Conservation (phyloP, 495 filamentous ascomycete genomes). For the Penicillium fimorum region DNA sequence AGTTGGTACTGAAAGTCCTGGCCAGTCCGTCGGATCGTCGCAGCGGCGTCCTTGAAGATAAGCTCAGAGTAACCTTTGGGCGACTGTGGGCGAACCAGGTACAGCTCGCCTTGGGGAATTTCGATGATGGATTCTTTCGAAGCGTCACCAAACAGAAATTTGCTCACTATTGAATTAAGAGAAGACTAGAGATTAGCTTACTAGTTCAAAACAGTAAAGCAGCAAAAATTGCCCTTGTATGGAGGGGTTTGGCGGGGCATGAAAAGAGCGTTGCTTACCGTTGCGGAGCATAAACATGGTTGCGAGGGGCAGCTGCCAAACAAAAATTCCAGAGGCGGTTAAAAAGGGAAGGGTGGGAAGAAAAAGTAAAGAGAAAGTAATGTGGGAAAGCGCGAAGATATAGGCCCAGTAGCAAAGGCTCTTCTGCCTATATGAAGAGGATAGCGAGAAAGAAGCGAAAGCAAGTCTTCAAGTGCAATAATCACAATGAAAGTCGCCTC, state of each 20-base stretch:
- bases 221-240: slow-evolving; percentile 17
- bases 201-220: background rate
- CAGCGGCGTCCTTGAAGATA: slow-evolving; percentile 96
- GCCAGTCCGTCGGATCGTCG: slow-evolving; percentile 85
- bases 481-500: slow-evolving; percentile 27
- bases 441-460: slow-evolving; percentile 14
- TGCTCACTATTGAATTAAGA: slow-evolving; percentile 61
- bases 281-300: slow-evolving; percentile 75
- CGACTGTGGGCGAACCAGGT: slow-evolving; percentile 90
- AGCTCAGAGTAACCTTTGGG: slow-evolving; percentile 97
- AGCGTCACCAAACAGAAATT: slow-evolving; percentile 86
- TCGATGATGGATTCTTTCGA: slow-evolving; percentile 94
- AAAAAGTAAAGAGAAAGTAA: background rate
- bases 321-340: slow-evolving; percentile 12
- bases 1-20: slow-evolving; percentile 97
- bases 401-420: slow-evolving; percentile 2
- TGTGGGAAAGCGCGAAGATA: slow-evolving; percentile 7
- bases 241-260: slow-evolving; percentile 41
- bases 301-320: slow-evolving; percentile 36
- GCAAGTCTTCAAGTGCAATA: slow-evolving; percentile 14
- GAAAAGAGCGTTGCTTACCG: slow-evolving; percentile 44
- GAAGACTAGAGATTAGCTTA: slow-evolving; percentile 18
- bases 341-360: slow-evolving; percentile 6
- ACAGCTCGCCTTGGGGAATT: slow-evolving; percentile 91
- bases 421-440: slow-evolving; percentile 10